A percentile compares a stretch with the other conserved stretches of the same genome.
phyloP scores from a whole-genome alignment of 352 stramenopile species.

The Globisporangium cylindrosporum region DNA sequence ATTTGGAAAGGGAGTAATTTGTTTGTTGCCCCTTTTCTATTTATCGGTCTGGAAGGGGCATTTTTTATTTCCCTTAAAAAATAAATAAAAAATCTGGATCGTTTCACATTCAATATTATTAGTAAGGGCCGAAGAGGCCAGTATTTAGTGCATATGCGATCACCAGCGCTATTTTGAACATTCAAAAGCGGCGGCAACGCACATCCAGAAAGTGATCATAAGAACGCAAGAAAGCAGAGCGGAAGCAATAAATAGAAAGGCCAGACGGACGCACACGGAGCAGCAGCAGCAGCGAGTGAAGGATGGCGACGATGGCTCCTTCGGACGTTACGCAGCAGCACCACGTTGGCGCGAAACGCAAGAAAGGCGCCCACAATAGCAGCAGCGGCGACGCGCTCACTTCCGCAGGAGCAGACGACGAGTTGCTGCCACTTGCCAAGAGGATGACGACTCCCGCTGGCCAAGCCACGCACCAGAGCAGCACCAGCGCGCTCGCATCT shows the following conservation, averaged over 20 bases:
- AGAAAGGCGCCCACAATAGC: conserved; percentile 14
- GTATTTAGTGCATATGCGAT: not conserved
- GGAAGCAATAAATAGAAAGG: conserved; percentile 14
- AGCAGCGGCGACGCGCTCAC: not conserved
- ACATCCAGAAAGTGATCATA: not conserved
- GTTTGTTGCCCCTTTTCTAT: no score
- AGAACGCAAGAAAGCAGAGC: conserved; percentile 20
- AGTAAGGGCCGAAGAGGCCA: not conserved
- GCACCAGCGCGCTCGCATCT: conserved; percentile 8
- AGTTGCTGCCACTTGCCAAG: conserved; percentile 8
- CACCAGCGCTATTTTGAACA: conserved; percentile 1
- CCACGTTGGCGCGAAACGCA: conserved; percentile 16
- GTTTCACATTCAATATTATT: not conserved
- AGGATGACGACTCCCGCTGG: conserved; percentile 13
- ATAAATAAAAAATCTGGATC: not conserved
- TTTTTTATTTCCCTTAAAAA: no score
- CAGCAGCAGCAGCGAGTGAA: not conserved
- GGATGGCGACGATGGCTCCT: conserved; percentile 4
- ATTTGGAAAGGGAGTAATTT: no score
- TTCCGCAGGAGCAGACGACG: conserved; percentile 2
- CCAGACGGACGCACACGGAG: not conserved
- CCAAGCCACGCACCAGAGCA: conserved; percentile 9
- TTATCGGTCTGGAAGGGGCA: no score
- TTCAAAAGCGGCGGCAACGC: conserved; percentile 1
- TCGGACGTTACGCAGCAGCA: conserved; percentile 13